Evolutionary conservation across 257 asterid species (phyloP).

Genomic region (Przewalskia tangutica): DNA sequence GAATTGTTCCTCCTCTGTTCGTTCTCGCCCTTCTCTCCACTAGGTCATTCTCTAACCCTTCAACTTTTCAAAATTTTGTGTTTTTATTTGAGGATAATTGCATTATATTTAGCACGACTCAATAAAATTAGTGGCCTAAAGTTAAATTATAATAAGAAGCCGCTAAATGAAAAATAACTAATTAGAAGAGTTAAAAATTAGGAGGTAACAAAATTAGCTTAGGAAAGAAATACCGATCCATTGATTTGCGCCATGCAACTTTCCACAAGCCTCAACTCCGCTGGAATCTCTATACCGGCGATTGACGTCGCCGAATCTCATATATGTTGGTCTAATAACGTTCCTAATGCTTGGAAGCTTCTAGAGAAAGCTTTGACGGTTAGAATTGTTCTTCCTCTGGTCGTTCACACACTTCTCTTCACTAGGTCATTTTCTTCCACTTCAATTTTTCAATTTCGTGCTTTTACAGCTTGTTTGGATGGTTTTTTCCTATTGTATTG

Average conservation of each 20-base stretch:
- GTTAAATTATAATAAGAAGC: too few relatives aligned
- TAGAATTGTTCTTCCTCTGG: slow-evolving; percentile 68
- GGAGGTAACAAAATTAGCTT: slow-evolving; percentile 67
- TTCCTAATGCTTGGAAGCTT: too few relatives aligned
- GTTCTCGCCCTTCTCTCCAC: slow-evolving; percentile 70
- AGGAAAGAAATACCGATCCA: slow-evolving; percentile 76
- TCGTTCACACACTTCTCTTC: slow-evolving; percentile 70
- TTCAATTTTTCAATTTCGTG: background rate
- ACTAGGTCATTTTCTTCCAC: slow-evolving; percentile 34
- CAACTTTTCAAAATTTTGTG: background rate
- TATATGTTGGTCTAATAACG: slow-evolving; percentile 84
- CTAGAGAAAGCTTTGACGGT: too few relatives aligned
- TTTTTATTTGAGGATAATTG: too few relatives aligned
- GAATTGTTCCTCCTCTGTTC: slow-evolving; percentile 70
- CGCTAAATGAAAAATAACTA: too few relatives aligned
- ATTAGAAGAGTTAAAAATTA: too few relatives aligned
- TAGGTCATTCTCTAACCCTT: slow-evolving; percentile 30
- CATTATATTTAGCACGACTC: too few relatives aligned
- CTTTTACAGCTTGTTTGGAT: too few relatives aligned
- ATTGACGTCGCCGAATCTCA: slow-evolving; percentile 57
- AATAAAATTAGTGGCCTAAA: too few relatives aligned
- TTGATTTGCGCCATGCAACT: slow-evolving; percentile 67
- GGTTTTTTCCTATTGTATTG: too few relatives aligned
- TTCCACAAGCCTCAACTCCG: slow-evolving; percentile 49
- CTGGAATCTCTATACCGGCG: slow-evolving; percentile 66